Base-by-base conservation (phyloP, 441 rosid species). In the Raphanus hybrid region DNA sequence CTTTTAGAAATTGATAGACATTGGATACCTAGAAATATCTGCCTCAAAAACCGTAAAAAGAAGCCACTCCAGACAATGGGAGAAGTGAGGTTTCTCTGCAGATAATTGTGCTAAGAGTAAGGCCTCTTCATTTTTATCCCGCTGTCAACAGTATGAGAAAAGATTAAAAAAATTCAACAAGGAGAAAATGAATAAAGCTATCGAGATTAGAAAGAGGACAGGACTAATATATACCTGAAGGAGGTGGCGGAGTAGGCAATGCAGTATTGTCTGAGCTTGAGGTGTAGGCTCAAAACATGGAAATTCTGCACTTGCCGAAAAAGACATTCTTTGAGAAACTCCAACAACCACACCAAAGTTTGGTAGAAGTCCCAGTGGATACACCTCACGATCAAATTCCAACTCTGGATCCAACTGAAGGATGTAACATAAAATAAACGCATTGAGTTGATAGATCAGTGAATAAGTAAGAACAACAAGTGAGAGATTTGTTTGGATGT, bases 241-340 rank as follows among this genome's bases (percentile, higher is more conserved):
- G 81, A 96, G 97, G 80, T 96, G 98, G 18, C 98, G 85, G 45
- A 96, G 96, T 27, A 96, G 85, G 84, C 99, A 96, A 83, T 96
- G 99, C 80, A 93, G 79, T 86, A 96, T 91, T 64, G 98, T 93
- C 84, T 96, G 99, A 62, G 98, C 97, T 84, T 96, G 99, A 73
- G 98, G 98, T 83, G 96, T 86, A 62, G 98, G 98, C 84, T 96
- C 98, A 83, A 92, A 96, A 85, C 98, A 91, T 1, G 98, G 98
- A 79, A 93, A 96, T 82, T 96, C 99, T 34, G 98, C 90, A 79
- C 92, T 88, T 55, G 98, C 96, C 16, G 98, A 86, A 88, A 94
- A 94, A 32, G 97, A 96, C 97, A 94, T 78, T 84, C 98, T 90
- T 80, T 96, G 99, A 70, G 94, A 92, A 76, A 94, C 94, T 76